Evolutionary conservation across 257 asterid species (phyloP).

Genomic region (Knoxia roxburghii): DNA sequence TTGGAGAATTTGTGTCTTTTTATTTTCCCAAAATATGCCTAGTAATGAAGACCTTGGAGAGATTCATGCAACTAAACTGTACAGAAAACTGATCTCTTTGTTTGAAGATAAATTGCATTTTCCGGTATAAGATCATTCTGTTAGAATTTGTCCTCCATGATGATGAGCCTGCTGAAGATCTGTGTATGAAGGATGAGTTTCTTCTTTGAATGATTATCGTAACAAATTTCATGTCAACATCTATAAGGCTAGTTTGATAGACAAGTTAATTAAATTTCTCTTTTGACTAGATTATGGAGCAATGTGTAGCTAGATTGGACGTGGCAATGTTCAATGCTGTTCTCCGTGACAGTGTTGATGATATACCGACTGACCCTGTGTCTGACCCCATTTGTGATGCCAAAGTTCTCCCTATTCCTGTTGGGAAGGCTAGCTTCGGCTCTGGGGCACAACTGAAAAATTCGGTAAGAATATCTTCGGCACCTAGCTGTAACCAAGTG

Average conservation of each 20-base stretch:
- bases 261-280: slow-evolving; percentile 5
- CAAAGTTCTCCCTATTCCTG: slow-evolving; percentile 70
- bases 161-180: not conserved
- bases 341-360: slow-evolving; percentile 70
- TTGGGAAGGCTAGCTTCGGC: slow-evolving; percentile 77
- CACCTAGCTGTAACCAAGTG: not conserved
- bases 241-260: not conserved
- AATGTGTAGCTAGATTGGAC: slow-evolving; percentile 61
- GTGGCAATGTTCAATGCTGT: slow-evolving; percentile 88
- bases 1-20: not conserved
- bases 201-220: not conserved
- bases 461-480: slow-evolving; percentile 41
- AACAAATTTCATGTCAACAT: not conserved
- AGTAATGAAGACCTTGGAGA: too few species aligned
- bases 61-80: not conserved
- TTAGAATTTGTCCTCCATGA: too few species aligned
- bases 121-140: too few species aligned
- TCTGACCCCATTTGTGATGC: slow-evolving; percentile 83
- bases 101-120: too few species aligned
- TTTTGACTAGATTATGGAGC: slow-evolving; percentile 70
- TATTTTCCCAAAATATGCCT: not conserved
- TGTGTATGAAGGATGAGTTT: not conserved
- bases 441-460: slow-evolving; percentile 87
- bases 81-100: slow-evolving; percentile 1
- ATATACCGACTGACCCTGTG: slow-evolving; percentile 81